Evolutionary conservation across 352 stramenopile genomes (phyloP), one percentile per base, ranked within the genome.

Genomic region (Plasmopara viticola): DNA sequence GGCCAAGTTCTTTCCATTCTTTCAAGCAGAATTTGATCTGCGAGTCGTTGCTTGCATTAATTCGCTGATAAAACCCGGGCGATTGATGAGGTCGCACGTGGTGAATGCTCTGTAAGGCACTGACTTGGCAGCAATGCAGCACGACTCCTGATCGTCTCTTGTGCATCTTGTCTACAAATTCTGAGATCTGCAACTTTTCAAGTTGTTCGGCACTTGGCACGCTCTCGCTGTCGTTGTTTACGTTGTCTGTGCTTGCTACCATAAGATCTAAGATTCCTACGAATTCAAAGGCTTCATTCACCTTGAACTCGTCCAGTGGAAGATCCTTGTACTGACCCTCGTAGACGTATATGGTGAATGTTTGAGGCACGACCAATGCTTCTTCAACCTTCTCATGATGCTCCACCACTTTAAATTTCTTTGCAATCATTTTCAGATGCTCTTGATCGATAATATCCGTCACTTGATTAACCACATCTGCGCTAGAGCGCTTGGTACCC

Each of bases 221-320:
- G 34, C n/a, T 42, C 18, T 53, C 47, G 9, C 4, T 15, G 9
- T 57, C 44, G 18, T 42, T 43, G 17, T 59, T 61, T 34, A 69
- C 61, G 17, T 40, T 38, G 1, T 56, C 41, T 2, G 71, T 48
- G 2, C 62, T 66, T 0, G 74, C 41, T 2, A 87, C 72, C 44
- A 82, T 67, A 14, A 90, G 50, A 49, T 93, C 82, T 25, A 90
- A 60, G 14, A 87, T 70, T 10, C 79, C 82, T 3, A 86, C 61
- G 52, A 93, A 93, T 49, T 93, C 82, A 29, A 90, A 93, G 13
- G 78, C 68, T 47, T 89, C 77, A 64, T 93, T 93, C 43, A 93
- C 79, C 51, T 83, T 87, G 52, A 89, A 93, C 5, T 60, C 63
- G 41, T 85, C 71, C 29, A 86, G 30, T 3, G 53, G 33, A 4